These are phyloP conservation scores for Hymenotorrendiella dingleyae DNA, from an alignment of 2,329 filamentous ascomycete genomes.

Conservation along the genomic window DNA sequence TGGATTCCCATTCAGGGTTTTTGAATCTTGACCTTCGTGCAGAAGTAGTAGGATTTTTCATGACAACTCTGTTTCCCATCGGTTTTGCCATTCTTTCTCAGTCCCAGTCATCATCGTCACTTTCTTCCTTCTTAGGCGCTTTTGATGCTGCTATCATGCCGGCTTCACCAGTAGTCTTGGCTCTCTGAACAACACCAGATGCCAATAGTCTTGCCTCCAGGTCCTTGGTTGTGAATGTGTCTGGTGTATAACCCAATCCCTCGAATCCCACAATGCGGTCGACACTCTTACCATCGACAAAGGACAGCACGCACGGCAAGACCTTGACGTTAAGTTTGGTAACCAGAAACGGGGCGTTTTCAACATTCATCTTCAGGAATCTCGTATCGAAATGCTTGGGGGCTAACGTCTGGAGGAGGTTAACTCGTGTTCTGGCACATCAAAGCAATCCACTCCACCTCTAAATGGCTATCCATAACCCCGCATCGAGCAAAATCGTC, in stretches of 20 bases:
- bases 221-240: slow-evolving; percentile 48
- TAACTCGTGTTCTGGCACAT: neutral
- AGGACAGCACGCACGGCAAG: slow-evolving; percentile 52
- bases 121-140: slow-evolving; percentile 33
- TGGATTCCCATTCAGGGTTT: too few species aligned
- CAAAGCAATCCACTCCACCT: slow-evolving; percentile 17
- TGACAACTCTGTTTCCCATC: too few species aligned
- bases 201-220: slow-evolving; percentile 45
- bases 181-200: slow-evolving; percentile 45
- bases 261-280: slow-evolving; percentile 55
- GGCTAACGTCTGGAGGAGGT: slow-evolving; percentile 38
- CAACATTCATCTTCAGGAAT: slow-evolving; percentile 52
- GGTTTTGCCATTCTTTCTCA: slow-evolving; percentile 14
- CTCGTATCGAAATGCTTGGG: slow-evolving; percentile 53
- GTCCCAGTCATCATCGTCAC: slow-evolving; percentile 46
- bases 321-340: slow-evolving; percentile 52
- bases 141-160: slow-evolving; percentile 30
- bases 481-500: slow-evolving; percentile 36
- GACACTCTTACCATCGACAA: slow-evolving; percentile 47
- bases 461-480: slow-evolving; percentile 36
- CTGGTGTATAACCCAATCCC: slow-evolving; percentile 44
- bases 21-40: too few species aligned
- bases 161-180: slow-evolving; percentile 43
- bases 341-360: slow-evolving; percentile 54
- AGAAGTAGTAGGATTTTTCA: too few species aligned